Percentiles rank a stretch among this genome's conserved stretches.
phyloP scores from a whole-genome alignment of 1,284 basidiomycete genomes.

The Amylostereum chailletii region DNA sequence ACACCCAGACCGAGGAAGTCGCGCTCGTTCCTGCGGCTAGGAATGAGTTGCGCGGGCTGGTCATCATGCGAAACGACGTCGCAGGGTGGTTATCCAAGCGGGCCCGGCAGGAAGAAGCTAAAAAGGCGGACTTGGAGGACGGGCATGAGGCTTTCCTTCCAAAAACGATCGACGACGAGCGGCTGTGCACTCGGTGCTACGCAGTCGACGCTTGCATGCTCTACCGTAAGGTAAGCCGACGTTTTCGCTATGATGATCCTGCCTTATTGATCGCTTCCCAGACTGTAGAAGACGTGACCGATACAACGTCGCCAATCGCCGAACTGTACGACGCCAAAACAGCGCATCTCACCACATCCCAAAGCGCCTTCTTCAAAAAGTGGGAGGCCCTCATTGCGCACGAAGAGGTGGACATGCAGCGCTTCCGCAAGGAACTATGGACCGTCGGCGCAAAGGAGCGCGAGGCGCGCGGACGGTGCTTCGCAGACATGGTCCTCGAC shows the following conservation, averaged over 20 bases:
- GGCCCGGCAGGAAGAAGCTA: constrained; percentile 14
- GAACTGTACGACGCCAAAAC: constrained; percentile 77
- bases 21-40: constrained; percentile 70
- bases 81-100: constrained; percentile 62
- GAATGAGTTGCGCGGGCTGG: constrained; percentile 81
- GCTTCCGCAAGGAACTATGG: constrained; percentile 90
- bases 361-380: constrained; percentile 76
- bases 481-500: constrained; percentile 71
- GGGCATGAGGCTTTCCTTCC: constrained; percentile 56
- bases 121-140: constrained; percentile 7
- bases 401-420: constrained; percentile 82
- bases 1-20: constrained; percentile 86
- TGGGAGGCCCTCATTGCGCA: constrained; percentile 87
- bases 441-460: constrained; percentile 78
- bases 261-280: constrained; percentile 20
- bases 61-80: constrained; percentile 81
- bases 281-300: constrained; percentile 63
- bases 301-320: constrained; percentile 59
- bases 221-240: constrained; percentile 69
- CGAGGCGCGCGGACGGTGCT: constrained; percentile 75
- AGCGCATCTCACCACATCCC: constrained; percentile 62
- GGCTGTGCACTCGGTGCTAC: constrained; percentile 78
- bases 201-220: constrained; percentile 86
- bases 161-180: constrained; percentile 77
- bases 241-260: neutral